These are phyloP conservation scores for Phenoliferia sp. DNA, from an alignment of 1,284 basidiomycete species.

Conservation along the genomic window DNA sequence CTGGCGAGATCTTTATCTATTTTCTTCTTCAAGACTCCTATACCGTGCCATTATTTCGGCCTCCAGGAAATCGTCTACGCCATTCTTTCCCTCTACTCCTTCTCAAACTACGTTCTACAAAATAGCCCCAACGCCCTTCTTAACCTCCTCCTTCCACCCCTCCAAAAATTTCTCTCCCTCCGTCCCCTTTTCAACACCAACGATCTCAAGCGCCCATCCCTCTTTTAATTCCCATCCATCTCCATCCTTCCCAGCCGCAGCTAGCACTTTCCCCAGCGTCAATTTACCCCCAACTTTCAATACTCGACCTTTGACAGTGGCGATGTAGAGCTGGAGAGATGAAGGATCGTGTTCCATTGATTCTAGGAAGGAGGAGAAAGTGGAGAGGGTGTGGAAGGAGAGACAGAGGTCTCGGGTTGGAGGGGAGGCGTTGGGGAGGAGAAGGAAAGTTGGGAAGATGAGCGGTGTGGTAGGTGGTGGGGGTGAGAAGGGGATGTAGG, in stretches of 20 bases:
- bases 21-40: too few relatives aligned
- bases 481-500: constrained; percentile 53
- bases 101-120: constrained; percentile 6
- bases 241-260: constrained; percentile 55
- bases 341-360: constrained; percentile 67
- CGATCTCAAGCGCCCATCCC: constrained; percentile 64
- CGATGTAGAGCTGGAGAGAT: constrained; percentile 72
- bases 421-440: constrained; percentile 75
- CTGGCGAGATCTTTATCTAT: too few relatives aligned
- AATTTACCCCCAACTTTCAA: constrained; percentile 87
- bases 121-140: constrained; percentile 17
- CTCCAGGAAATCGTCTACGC: too few relatives aligned
- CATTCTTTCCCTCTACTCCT: neutral
- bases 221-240: constrained; percentile 76
- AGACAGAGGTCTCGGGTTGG: constrained; percentile 80
- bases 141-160: constrained; percentile 64
- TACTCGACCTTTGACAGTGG: constrained; percentile 67
- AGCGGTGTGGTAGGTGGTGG: constrained; percentile 57
- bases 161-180: constrained; percentile 81
- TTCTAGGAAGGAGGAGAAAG: constrained; percentile 71
- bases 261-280: constrained; percentile 69
- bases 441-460: constrained; percentile 80
- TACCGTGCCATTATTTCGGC: too few relatives aligned
- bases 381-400: constrained; percentile 77
- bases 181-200: constrained; percentile 76